Base-by-base conservation (phyloP, 176 grass and related monocot genomes). In the Themeda triandra region DNA sequence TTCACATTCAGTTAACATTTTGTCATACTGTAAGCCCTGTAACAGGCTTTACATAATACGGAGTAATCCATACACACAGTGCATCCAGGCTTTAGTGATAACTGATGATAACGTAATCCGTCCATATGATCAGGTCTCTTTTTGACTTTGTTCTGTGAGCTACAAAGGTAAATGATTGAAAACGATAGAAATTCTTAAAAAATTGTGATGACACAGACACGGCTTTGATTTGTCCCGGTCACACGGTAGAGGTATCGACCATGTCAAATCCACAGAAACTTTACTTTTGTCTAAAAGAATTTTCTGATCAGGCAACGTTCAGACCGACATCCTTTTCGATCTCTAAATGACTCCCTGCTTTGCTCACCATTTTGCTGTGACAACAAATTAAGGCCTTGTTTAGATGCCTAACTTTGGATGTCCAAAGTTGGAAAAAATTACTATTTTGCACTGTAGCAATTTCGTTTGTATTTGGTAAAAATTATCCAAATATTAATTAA, bases 131-230 rank as follows among this genome's bases (percentile, higher is more conserved):
- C 19, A 33, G 27, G 24, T 68, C 73, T 33, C 30, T 10, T 24
- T 24, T 85, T 79, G 75, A 79, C 75, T 13, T 35, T n/a, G 29
- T 71, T 37, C 19, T 31, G 13, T 24, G 19, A 11, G 37, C 19
- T 46, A 28, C 69, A 37, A 82, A 39, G 23, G 48, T 51, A 82
- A 82, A 82, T 28, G 23, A 81, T 71, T 17, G 39, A 69, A 77
- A 77, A 60, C 5, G 40, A 78, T 8, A 45, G 13, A 28, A 45
- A 17, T 11, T 71, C 39, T 27, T 45, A 2, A 45, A 28, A 17
- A 56, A 21, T 3, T 71, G 10, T 14, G n/a, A 71, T 45, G 39
- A 71, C 8, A 28, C n/a, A 40, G 6, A 71, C 5, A 15, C 13
- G 21, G 69, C n/a, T 44, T 71, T 71, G 69, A 25, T 71, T 71